Evolutionary conservation across 352 stramenopile species (phyloP).

Genomic region (Ochromonadaceae sp.): DNA sequence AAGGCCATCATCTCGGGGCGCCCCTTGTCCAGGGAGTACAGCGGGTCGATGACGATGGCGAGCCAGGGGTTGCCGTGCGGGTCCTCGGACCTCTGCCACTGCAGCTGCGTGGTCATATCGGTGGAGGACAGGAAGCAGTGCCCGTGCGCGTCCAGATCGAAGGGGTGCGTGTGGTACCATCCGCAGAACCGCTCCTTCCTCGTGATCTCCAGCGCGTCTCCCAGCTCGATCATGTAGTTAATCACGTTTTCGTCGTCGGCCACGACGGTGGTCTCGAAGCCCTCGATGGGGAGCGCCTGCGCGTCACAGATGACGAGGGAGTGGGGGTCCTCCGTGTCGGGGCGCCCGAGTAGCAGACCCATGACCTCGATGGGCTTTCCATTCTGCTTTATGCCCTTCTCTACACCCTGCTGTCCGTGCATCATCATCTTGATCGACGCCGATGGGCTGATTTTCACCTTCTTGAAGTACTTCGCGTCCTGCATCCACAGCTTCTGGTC

Average conservation of each 20-base stretch:
- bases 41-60: constrained; percentile 91
- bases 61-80: constrained; percentile 82
- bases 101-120: constrained; percentile 89
- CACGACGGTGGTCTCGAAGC: constrained; percentile 64
- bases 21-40: constrained; percentile 75
- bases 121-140: constrained; percentile 95
- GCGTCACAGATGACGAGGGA: constrained; percentile 93
- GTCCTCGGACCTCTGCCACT: constrained; percentile 94
- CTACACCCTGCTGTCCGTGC: constrained; percentile 89
- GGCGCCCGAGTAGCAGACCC: constrained; percentile 87
- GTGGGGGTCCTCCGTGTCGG: constrained; percentile 66
- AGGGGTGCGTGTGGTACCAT: constrained; percentile 97
- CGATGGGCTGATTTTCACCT: constrained; percentile 76
- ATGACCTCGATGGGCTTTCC: constrained; percentile 97
- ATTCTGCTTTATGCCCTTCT: constrained; percentile 87
- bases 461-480: constrained; percentile 82
- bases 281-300: constrained; percentile 93
- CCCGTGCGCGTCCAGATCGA: constrained; percentile 82
- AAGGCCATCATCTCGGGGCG: constrained; percentile 88
- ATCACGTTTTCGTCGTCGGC: constrained; percentile 91
- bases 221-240: constrained; percentile 98
- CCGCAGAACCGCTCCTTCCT: constrained; percentile 94
- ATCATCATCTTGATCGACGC: constrained; percentile 93
- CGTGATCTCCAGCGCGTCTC: constrained; percentile 46
- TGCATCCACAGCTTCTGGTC: constrained; percentile 38